These are phyloP conservation scores for Xylaria digitata DNA, from an alignment of 2,329 filamentous ascomycete genomes.

Conservation along the genomic window DNA sequence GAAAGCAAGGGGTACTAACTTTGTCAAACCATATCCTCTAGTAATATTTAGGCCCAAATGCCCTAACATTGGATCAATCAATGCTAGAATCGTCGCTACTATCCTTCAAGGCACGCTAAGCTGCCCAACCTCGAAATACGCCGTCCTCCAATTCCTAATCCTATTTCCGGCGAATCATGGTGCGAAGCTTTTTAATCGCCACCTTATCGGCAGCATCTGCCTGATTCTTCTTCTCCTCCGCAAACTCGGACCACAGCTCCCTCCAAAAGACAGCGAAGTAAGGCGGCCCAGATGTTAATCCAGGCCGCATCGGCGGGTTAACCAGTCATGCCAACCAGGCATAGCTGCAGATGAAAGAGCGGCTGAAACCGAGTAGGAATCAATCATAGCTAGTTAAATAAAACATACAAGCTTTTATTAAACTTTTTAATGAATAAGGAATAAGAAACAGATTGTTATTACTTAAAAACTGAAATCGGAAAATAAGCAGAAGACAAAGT, in stretches of 20 bases:
- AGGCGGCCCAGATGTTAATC: too few species aligned
- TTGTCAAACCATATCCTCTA: slow-evolving; percentile 71
- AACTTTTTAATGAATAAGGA: too few species aligned
- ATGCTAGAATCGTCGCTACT: slow-evolving; percentile 59
- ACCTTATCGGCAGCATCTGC: slow-evolving; percentile 77
- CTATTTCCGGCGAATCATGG: slow-evolving; percentile 74
- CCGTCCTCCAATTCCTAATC: slow-evolving; percentile 78
- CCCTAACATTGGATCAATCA: slow-evolving; percentile 58
- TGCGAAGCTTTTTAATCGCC: slow-evolving; percentile 75
- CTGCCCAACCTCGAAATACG: slow-evolving; percentile 74
- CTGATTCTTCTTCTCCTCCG: slow-evolving; percentile 75
- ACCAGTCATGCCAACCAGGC: too few species aligned
- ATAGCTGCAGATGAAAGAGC: too few species aligned
- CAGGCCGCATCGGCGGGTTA: too few species aligned
- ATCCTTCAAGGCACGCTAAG: slow-evolving; percentile 60
- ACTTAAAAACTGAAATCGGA: too few species aligned
- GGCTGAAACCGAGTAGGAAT: too few species aligned
- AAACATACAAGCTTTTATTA: too few species aligned
- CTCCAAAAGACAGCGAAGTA: too few species aligned
- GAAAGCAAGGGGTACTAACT: slow-evolving; percentile 69
- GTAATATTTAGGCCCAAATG: slow-evolving; percentile 60
- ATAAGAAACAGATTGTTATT: too few species aligned
- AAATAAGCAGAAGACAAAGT: too few species aligned
- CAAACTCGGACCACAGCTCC: slow-evolving; percentile 85
- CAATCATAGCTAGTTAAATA: too few species aligned